Percentiles rank a stretch among this genome's conserved stretches.
Evolutionary conservation across 2,329 filamentous ascomycete species (phyloP).

Genomic region (Ophiostoma angusticollis): DNA sequence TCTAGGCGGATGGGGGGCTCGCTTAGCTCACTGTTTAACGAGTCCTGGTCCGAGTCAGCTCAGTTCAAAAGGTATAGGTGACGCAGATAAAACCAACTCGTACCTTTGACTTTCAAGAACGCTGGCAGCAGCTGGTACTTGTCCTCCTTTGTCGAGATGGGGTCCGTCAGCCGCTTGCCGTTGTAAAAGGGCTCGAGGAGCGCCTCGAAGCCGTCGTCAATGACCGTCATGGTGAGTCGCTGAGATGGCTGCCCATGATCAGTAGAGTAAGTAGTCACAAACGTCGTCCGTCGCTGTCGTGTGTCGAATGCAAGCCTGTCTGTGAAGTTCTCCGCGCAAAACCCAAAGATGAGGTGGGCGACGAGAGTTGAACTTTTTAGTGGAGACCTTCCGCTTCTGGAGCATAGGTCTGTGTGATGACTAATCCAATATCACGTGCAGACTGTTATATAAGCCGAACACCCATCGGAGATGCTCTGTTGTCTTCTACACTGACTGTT

Average conservation of each 20-base stretch:
- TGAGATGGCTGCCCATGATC: constrained; percentile 5
- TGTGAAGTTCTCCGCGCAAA: no score
- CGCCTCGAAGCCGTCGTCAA: constrained; percentile 53
- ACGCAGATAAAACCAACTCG: constrained; percentile 13
- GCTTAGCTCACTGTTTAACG: constrained; percentile 65
- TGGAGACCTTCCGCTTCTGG: no score
- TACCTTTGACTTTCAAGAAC: constrained; percentile 92
- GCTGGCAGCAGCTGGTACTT: constrained; percentile 96
- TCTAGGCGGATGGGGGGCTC: constrained; percentile 10
- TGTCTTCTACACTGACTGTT: no score
- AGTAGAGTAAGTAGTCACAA: neutral
- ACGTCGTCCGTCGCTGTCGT: no score
- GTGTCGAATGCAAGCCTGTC: no score
- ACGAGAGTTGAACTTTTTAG: no score
- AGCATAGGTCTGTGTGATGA: no score
- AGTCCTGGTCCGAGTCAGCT: constrained; percentile 35
- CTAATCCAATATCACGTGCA: no score
- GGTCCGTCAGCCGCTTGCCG: constrained; percentile 53
- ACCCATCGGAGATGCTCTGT: no score
- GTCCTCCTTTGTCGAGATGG: constrained; percentile 57
- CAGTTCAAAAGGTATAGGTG: constrained; percentile 8
- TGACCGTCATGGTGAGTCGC: constrained; percentile 31
- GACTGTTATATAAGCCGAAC: no score
- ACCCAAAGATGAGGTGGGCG: no score
- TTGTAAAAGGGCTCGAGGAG: constrained; percentile 56